Conservation (phyloP, 2,329 filamentous ascomycete genomes). For the Curvularia spicifera region DNA sequence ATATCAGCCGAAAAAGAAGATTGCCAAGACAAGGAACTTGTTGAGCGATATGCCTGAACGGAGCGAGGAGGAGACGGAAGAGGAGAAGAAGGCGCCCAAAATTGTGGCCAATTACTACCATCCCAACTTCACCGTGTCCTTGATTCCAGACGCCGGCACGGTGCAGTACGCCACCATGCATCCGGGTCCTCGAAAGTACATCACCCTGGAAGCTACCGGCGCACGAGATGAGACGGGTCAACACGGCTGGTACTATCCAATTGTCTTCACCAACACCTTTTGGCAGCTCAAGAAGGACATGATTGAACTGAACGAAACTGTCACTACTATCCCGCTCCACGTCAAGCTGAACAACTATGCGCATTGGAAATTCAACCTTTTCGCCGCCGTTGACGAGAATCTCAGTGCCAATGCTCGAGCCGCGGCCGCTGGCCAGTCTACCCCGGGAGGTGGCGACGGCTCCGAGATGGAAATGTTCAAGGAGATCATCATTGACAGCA, state of each 20-base stretch:
- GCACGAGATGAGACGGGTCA: slow-evolving; percentile 83
- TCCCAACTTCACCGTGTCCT: slow-evolving; percentile 87
- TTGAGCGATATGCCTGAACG: slow-evolving; percentile 61
- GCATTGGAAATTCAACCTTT: slow-evolving; percentile 87
- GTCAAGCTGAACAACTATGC: slow-evolving; percentile 82
- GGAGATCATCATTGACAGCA: slow-evolving; percentile 91
- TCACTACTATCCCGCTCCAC: slow-evolving; percentile 79
- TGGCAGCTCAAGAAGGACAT: slow-evolving; percentile 95
- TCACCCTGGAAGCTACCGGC: slow-evolving; percentile 79
- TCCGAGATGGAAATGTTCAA: slow-evolving; percentile 97
- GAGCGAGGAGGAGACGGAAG: slow-evolving; percentile 59
- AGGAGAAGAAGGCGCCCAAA: slow-evolving; percentile 65
- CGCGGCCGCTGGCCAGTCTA: slow-evolving; percentile 72
- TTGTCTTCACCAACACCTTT: slow-evolving; percentile 93
- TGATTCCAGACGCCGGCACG: slow-evolving; percentile 80
- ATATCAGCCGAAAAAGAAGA: slow-evolving; percentile 90
- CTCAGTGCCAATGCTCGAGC: slow-evolving; percentile 82
- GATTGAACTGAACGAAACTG: slow-evolving; percentile 88
- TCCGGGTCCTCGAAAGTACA: slow-evolving; percentile 76
- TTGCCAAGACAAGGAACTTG: slow-evolving; percentile 84
- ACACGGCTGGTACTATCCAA: slow-evolving; percentile 92
- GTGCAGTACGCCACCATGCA: slow-evolving; percentile 71
- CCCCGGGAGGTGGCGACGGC: slow-evolving; percentile 83
- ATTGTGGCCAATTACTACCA: slow-evolving; percentile 88
- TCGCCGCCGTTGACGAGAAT: slow-evolving; percentile 84